A percentile compares a stretch with the other conserved stretches of the same genome.
These are phyloP conservation scores for Cucurbita moschata DNA, from an alignment of 306 rosid genomes.

Conservation along the genomic window DNA sequence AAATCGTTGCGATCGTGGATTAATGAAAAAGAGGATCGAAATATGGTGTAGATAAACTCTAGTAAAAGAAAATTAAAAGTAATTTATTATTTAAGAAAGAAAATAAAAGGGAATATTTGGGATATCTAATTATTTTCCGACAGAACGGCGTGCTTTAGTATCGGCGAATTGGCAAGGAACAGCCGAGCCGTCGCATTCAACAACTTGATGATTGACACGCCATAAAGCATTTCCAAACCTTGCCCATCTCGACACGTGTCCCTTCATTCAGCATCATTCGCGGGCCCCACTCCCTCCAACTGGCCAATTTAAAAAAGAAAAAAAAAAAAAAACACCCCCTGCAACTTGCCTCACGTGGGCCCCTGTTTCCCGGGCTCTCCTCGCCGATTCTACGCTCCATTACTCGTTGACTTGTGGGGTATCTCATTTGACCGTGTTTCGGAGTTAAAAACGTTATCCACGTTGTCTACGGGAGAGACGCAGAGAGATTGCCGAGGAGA, in stretches of 20 bases:
- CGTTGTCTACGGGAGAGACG: neutral
- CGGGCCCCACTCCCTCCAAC: neutral
- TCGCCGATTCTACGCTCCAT: neutral
- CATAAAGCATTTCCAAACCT: neutral
- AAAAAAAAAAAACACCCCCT: neutral
- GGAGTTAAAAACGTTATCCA: neutral
- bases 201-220: conserved; percentile 5
- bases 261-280: neutral
- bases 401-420: neutral
- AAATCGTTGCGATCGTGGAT: too few species aligned
- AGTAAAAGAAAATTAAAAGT: neutral
- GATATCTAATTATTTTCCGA: neutral
- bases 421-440: neutral
- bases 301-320: neutral
- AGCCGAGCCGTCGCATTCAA: conserved; percentile 12
- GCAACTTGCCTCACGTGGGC: conserved; percentile 5
- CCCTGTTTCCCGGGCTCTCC: neutral
- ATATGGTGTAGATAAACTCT: too few species aligned
- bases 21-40: too few species aligned
- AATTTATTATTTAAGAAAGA: neutral
- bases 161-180: conserved; percentile 9
- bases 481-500: neutral
- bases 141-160: neutral
- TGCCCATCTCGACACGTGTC: conserved; percentile 8
- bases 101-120: neutral